A percentile compares a stretch with the other conserved stretches of the same genome.
Conservation (phyloP, 2,329 filamentous ascomycete species). For the Fusarium pseudoanthophilum region DNA sequence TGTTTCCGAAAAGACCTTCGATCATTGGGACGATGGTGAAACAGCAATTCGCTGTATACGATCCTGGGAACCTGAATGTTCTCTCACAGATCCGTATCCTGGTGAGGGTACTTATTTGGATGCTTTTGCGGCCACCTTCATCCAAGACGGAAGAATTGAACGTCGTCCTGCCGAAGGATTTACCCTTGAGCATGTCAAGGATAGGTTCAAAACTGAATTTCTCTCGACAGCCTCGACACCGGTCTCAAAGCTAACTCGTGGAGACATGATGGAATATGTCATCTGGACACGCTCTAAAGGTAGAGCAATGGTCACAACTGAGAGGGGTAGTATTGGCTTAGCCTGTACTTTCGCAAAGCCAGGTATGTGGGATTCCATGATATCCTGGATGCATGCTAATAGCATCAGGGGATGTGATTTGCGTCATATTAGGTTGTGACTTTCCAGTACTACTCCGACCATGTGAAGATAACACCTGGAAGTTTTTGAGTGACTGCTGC, state of each 20-base stretch:
- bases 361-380: neutral
- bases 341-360: neutral
- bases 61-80: neutral
- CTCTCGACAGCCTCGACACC: neutral
- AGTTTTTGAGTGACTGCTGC: neutral
- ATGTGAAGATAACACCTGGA: neutral
- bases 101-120: fast-evolving
- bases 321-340: neutral
- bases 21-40: neutral
- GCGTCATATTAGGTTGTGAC: neutral
- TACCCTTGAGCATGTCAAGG: neutral
- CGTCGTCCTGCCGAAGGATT: neutral
- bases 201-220: neutral
- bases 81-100: neutral
- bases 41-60: fast-evolving
- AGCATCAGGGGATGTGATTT: neutral
- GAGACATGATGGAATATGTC: neutral
- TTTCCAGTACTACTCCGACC: neutral
- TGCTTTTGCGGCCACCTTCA: neutral
- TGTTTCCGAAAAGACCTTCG: neutral
- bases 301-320: neutral
- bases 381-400: fast-evolving
- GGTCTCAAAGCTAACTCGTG: fast-evolving
- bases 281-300: neutral
- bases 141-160: neutral